Percentiles rank a stretch among this genome's conserved stretches.
Evolutionary conservation across 331 rosid genomes (phyloP).

Genomic region (Pyracantha coccinea): DNA sequence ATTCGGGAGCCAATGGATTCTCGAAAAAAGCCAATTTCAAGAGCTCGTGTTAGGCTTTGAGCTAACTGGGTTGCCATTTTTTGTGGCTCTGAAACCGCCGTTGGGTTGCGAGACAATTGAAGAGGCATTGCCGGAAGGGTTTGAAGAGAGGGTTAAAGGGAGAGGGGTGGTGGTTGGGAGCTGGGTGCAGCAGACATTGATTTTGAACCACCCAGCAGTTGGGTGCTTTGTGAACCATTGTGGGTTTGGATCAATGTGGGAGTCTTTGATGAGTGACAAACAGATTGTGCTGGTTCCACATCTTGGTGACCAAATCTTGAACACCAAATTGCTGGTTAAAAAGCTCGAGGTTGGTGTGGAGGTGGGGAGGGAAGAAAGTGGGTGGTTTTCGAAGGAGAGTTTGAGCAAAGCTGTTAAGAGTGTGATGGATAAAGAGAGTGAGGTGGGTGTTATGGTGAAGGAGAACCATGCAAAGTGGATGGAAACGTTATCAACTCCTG

Average conservation of each 20-base stretch:
- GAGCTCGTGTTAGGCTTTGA: conserved; percentile 44
- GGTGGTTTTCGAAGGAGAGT: conserved; percentile 28
- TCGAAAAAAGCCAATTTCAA: conserved; percentile 41
- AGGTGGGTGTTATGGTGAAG: conserved; percentile 28
- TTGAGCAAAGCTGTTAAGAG: conserved; percentile 20
- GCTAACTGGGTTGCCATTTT: conserved; percentile 34
- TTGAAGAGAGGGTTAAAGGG: conserved; percentile 35
- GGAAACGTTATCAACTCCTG: not conserved
- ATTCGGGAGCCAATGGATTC: conserved; percentile 38
- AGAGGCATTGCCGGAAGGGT: conserved; percentile 45
- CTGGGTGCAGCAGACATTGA: conserved; percentile 56
- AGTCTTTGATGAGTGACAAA: conserved; percentile 40
- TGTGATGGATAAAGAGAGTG: conserved; percentile 17
- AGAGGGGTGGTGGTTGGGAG: conserved; percentile 41
- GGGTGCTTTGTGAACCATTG: conserved; percentile 69
- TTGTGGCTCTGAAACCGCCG: conserved; percentile 41
- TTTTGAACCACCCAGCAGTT: conserved; percentile 28
- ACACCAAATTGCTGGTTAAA: conserved; percentile 30
- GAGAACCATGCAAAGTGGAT: conserved; percentile 19
- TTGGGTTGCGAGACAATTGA: conserved; percentile 26
- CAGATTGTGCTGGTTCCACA: conserved; percentile 41
- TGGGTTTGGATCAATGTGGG: conserved; percentile 63
- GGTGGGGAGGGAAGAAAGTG: conserved; percentile 15
- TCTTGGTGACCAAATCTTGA: conserved; percentile 34
- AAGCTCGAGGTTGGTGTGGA: conserved; percentile 42